Percentiles rank a stretch among this genome's conserved stretches.
Conservation (phyloP, 306 rosid genomes). For the Ormosia emarginata region DNA sequence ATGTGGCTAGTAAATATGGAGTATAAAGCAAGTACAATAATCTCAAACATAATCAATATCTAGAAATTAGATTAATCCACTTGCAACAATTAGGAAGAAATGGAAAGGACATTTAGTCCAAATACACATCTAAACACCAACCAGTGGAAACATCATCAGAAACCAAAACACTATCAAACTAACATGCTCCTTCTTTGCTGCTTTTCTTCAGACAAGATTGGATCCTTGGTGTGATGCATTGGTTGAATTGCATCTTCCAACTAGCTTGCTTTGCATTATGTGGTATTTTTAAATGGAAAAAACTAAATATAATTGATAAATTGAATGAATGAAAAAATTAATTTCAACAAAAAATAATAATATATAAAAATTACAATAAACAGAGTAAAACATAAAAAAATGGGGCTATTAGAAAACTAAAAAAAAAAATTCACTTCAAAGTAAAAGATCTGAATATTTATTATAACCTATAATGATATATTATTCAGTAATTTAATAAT, state of each 20-base stretch:
- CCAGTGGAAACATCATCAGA: background rate
- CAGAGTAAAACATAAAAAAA: background rate
- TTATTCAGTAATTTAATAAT: too few species aligned
- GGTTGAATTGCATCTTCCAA: background rate
- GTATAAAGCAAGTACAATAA: background rate
- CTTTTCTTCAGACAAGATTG: background rate
- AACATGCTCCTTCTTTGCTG: background rate
- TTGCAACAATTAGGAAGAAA: background rate
- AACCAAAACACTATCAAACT: background rate
- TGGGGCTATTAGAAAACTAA: too few species aligned
- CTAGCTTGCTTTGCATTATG: background rate
- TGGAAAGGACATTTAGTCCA: background rate
- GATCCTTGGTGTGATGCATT: background rate
- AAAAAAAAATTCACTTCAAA: too few species aligned
- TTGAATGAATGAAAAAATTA: background rate
- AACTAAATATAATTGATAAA: too few species aligned
- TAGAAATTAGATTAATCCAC: background rate
- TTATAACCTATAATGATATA: too few species aligned
- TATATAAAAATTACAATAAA: background rate
- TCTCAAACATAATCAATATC: background rate
- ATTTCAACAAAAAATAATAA: background rate
- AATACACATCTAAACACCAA: background rate
- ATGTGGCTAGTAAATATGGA: background rate
- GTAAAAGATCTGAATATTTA: too few species aligned
- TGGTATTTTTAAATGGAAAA: background rate